Conservation (phyloP, 2,329 filamentous ascomycete species). For the Pyrenochaeta sp. region DNA sequence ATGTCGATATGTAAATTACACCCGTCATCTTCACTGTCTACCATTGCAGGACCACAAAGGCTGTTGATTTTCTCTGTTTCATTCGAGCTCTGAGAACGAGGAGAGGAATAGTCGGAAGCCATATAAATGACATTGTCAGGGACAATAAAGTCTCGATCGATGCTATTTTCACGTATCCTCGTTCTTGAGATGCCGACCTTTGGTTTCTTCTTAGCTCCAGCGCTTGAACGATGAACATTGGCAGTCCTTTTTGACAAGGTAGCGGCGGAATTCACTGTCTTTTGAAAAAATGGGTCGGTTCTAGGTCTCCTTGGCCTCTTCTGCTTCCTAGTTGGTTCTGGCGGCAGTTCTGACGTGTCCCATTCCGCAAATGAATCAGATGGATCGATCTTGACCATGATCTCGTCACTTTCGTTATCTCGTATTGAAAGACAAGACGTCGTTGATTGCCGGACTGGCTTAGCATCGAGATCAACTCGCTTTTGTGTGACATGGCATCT, state of each 20-base stretch:
- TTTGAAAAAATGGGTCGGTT: neutral
- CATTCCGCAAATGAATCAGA: slow-evolving; percentile 20
- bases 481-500: no score
- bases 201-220: neutral
- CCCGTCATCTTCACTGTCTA: neutral
- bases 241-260: no score
- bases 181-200: neutral
- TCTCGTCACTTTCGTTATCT: slow-evolving; percentile 5
- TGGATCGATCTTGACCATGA: slow-evolving; percentile 25
- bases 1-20: slow-evolving; percentile 20
- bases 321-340: neutral
- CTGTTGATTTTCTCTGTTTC: neutral
- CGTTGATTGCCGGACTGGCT: neutral
- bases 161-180: slow-evolving; percentile 1
- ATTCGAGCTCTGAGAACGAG: neutral
- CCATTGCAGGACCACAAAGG: slow-evolving; percentile 9
- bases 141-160: slow-evolving; percentile 7
- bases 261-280: no score
- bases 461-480: neutral
- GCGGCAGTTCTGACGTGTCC: slow-evolving; percentile 15
- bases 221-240: no score
- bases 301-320: neutral
- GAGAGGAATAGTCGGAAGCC: neutral
- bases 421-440: neutral
- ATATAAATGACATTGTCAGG: slow-evolving; percentile 1